phyloP scores from a whole-genome alignment of 306 rosid species.

The Mucuna pruriens region DNA sequence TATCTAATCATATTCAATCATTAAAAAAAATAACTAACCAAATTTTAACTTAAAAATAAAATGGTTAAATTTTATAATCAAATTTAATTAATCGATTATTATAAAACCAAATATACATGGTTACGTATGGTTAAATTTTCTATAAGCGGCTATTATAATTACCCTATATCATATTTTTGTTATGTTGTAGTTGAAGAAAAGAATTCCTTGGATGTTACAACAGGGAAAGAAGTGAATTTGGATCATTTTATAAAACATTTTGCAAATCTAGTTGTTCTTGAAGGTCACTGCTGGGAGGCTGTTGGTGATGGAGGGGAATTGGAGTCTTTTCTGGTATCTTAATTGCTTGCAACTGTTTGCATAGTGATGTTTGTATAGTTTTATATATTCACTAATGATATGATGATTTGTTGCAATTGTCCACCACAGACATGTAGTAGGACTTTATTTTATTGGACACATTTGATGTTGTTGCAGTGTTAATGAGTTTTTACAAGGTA shows the following conservation, averaged over 20 bases:
- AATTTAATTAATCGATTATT: too few species aligned
- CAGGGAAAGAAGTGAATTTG: conserved; percentile 57
- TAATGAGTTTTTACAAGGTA: conserved; percentile 65
- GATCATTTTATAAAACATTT: conserved; percentile 80
- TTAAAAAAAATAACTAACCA: too few species aligned
- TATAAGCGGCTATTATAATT: too few species aligned
- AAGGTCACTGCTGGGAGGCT: conserved; percentile 92
- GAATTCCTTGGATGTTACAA: conserved; percentile 61
- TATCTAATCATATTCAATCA: too few species aligned
- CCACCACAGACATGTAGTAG: conserved; percentile 74
- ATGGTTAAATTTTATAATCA: too few species aligned
- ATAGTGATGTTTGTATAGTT: conserved; percentile 1
- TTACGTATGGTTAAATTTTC: too few species aligned
- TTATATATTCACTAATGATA: conserved; percentile 23
- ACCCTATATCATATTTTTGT: conserved; percentile 23
- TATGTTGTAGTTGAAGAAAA: conserved; percentile 77
- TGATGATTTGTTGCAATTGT: conserved; percentile 64
- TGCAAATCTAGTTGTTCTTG: conserved; percentile 90
- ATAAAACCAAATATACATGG: too few species aligned
- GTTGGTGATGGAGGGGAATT: conserved; percentile 87
- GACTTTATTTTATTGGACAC: conserved; percentile 87
- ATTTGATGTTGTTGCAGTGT: conserved; percentile 69
- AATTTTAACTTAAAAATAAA: too few species aligned
- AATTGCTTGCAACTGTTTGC: conserved; percentile 44
- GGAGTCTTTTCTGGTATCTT: conserved; percentile 87